Conservation (phyloP, 768 basidiomycete genomes). For the Antrodiella citrinella region DNA sequence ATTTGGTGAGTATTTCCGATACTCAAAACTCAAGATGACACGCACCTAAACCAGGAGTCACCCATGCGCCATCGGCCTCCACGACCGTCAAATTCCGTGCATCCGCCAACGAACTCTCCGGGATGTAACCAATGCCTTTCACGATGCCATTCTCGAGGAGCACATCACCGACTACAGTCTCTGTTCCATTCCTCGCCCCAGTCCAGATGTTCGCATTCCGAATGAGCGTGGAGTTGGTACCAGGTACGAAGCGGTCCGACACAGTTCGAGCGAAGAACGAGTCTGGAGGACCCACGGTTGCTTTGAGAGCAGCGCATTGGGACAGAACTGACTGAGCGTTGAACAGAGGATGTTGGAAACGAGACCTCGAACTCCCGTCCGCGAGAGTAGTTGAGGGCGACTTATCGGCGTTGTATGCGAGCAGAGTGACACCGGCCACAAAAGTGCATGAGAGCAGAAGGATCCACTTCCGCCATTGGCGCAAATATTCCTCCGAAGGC, state of each 20-base stretch:
- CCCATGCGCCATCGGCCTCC: conserved; percentile 55
- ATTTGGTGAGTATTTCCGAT: conserved; percentile 1
- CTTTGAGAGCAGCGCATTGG: conserved; percentile 24
- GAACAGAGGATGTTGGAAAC: conserved; percentile 14
- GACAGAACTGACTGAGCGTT: conserved; percentile 20
- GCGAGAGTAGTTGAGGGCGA: neutral
- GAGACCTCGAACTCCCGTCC: too few relatives aligned
- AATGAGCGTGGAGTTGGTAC: conserved; percentile 60
- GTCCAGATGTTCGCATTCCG: conserved; percentile 65
- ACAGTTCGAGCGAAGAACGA: conserved; percentile 21
- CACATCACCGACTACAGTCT: conserved; percentile 53
- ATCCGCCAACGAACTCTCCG: conserved; percentile 25
- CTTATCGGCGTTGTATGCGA: conserved; percentile 11
- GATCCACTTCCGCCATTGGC: neutral
- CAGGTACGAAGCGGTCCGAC: conserved; percentile 61
- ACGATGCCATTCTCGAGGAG: conserved; percentile 61
- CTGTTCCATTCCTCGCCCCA: conserved; percentile 46
- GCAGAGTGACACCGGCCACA: conserved; percentile 8
- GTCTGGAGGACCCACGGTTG: conserved; percentile 22
- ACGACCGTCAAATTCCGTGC: conserved; percentile 41
- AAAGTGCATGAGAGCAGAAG: conserved; percentile 8
- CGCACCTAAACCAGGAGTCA: conserved; percentile 57
- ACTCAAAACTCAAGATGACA: conserved; percentile 13
- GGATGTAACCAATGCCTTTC: conserved; percentile 48
- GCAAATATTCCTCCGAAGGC: neutral